Conservation (phyloP, 1,284 basidiomycete species). For the Ganoderma boninense region DNA sequence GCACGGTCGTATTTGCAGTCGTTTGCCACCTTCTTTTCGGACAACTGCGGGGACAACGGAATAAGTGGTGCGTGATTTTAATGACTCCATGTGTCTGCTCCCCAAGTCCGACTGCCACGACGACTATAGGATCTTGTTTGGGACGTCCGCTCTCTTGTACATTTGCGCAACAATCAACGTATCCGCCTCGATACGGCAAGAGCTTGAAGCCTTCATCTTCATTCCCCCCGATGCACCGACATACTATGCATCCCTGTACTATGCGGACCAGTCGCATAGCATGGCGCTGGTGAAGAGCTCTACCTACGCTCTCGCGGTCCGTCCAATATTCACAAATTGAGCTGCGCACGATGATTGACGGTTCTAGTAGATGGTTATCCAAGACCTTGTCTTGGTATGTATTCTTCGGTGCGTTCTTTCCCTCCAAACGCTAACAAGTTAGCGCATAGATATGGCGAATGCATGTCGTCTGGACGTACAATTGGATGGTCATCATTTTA, state of each 20-base stretch:
- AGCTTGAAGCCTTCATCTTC: conserved; percentile 18
- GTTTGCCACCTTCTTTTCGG: conserved; percentile 7
- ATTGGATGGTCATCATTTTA: conserved; percentile 9
- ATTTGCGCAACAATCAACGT: conserved; percentile 8
- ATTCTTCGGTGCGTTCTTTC: not conserved
- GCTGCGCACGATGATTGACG: not conserved
- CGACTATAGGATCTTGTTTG: conserved; percentile 8
- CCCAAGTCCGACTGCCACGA: not conserved
- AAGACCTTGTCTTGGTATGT: conserved; percentile 1
- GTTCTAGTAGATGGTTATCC: not conserved
- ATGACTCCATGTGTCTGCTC: not conserved
- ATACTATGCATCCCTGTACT: conserved; percentile 14
- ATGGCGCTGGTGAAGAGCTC: conserved; percentile 8
- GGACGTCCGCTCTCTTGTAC: conserved; percentile 15
- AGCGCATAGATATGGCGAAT: conserved; percentile 14
- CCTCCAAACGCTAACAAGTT: not conserved
- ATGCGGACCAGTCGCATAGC: no score
- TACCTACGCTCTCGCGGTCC: conserved; percentile 10
- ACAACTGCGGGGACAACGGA: not conserved
- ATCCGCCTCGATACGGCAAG: conserved; percentile 7
- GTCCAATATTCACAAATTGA: not conserved
- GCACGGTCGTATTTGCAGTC: conserved; percentile 7
- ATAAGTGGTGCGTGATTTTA: not conserved
- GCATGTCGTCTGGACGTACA: conserved; percentile 14
- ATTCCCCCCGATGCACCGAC: conserved; percentile 5